Evolutionary conservation across 176 grass and related monocot species (phyloP).

Genomic region (Phyllostachys edulis): DNA sequence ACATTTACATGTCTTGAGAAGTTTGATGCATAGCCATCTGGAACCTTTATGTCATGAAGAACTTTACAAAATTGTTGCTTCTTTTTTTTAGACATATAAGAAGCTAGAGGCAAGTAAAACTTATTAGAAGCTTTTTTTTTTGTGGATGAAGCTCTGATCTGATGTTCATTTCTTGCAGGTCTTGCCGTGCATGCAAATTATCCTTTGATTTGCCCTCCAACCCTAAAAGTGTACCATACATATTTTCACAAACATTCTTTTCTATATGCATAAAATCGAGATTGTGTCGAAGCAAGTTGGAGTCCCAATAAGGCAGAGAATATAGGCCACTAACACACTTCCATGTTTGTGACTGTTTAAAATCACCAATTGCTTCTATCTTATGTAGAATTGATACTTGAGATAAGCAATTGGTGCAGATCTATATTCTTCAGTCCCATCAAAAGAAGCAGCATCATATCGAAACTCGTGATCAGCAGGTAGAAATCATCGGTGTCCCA

Average conservation of each 20-base stretch:
- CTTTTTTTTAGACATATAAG: too few species aligned
- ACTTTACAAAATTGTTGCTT: too few species aligned
- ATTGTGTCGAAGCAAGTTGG: not conserved
- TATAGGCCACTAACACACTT: too few species aligned
- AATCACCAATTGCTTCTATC: not conserved
- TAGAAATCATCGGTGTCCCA: not conserved
- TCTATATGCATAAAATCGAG: not conserved
- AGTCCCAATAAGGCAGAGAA: not conserved
- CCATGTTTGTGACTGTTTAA: too few species aligned
- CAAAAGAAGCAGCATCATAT: not conserved
- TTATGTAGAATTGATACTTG: not conserved
- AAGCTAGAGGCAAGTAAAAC: too few species aligned
- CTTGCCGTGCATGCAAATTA: not conserved
- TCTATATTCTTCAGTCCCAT: not conserved
- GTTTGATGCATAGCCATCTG: too few species aligned
- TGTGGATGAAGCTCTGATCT: too few species aligned
- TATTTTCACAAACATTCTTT: not conserved
- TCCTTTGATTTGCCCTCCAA: not conserved
- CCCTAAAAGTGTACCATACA: not conserved
- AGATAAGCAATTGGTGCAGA: not conserved
- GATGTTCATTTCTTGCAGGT: not conserved
- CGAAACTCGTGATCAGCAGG: not conserved
- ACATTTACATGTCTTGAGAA: too few species aligned
- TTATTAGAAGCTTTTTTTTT: too few species aligned
- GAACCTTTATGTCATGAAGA: too few species aligned